Evolutionary conservation across 2,329 filamentous ascomycete species (phyloP).

Genomic region (Aspergillus terreus): DNA sequence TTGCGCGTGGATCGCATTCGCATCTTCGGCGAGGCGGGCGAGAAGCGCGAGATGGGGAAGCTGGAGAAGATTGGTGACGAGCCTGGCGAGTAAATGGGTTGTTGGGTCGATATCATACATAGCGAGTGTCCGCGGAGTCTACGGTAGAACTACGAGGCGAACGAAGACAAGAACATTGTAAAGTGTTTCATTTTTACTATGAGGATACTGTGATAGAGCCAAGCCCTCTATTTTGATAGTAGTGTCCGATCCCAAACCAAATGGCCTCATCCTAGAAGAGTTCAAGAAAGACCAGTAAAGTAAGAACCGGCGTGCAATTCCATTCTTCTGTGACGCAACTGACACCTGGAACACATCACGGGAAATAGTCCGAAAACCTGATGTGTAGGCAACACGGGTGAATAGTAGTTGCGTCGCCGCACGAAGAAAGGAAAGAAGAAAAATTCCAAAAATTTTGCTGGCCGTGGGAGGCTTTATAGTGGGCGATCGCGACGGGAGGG

Average conservation of each 20-base stretch:
- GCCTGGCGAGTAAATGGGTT: slow-evolving; percentile 50
- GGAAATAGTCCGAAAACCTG: slow-evolving; percentile 31
- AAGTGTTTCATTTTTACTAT: too few species aligned
- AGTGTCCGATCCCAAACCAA: slow-evolving; percentile 57
- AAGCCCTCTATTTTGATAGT: slow-evolving; percentile 9
- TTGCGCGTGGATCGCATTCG: slow-evolving; percentile 62
- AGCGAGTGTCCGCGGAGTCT: neutral
- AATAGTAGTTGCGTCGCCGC: slow-evolving; percentile 71
- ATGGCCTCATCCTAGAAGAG: slow-evolving; percentile 43
- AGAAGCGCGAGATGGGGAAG: slow-evolving; percentile 91
- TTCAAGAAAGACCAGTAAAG: slow-evolving; percentile 47
- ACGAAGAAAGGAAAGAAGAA: slow-evolving; percentile 64
- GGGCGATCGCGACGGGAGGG: slow-evolving; percentile 13
- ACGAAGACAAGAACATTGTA: too few species aligned
- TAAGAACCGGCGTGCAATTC: slow-evolving; percentile 70
- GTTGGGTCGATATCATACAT: neutral
- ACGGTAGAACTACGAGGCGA: too few species aligned
- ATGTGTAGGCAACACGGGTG: slow-evolving; percentile 78
- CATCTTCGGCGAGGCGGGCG: slow-evolving; percentile 81
- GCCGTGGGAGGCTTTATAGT: slow-evolving; percentile 21
- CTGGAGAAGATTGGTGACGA: slow-evolving; percentile 90
- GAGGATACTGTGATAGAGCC: too few species aligned
- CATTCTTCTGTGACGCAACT: slow-evolving; percentile 72
- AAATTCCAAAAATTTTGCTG: slow-evolving; percentile 23
- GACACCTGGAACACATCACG: slow-evolving; percentile 63